These are phyloP conservation scores for Primulina tabacum DNA, from an alignment of 257 asterid genomes.

Conservation along the genomic window DNA sequence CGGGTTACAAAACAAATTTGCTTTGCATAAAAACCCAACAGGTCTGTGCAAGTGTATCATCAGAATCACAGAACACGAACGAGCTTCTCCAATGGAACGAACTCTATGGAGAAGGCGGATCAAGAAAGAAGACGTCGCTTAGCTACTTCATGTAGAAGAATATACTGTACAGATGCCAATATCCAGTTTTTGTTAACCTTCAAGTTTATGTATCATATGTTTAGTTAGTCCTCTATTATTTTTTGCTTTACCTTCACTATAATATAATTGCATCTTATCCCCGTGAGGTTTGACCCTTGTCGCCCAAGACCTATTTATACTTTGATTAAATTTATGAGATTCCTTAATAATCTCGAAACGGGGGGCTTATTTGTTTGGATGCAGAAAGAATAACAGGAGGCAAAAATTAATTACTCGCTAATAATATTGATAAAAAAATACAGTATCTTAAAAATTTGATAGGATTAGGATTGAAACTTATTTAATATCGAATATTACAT, in stretches of 20 bases:
- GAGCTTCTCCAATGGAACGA: conserved; percentile 32
- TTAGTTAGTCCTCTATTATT: neutral
- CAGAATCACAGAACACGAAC: conserved; percentile 23
- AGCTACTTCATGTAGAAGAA: conserved; percentile 25
- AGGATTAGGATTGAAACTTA: too few relatives aligned
- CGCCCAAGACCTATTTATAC: neutral
- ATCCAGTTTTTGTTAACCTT: neutral
- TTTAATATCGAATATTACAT: too few relatives aligned
- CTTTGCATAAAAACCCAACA: neutral
- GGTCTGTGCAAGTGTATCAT: conserved; percentile 31
- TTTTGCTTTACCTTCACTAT: neutral
- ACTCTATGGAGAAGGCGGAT: conserved; percentile 23
- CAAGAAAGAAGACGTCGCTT: conserved; percentile 16
- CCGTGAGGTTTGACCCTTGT: neutral
- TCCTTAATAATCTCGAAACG: neutral
- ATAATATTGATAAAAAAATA: too few relatives aligned
- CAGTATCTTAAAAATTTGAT: too few relatives aligned
- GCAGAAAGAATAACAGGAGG: neutral
- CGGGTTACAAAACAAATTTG: neutral
- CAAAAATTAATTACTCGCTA: too few relatives aligned
- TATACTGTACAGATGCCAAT: neutral
- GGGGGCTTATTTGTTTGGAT: conserved; percentile 3
- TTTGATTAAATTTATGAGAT: neutral
- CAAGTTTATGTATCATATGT: neutral
- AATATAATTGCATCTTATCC: neutral